Evolutionary conservation across 2,329 filamentous ascomycete species (phyloP).

Genomic region (Cercospora sp.): DNA sequence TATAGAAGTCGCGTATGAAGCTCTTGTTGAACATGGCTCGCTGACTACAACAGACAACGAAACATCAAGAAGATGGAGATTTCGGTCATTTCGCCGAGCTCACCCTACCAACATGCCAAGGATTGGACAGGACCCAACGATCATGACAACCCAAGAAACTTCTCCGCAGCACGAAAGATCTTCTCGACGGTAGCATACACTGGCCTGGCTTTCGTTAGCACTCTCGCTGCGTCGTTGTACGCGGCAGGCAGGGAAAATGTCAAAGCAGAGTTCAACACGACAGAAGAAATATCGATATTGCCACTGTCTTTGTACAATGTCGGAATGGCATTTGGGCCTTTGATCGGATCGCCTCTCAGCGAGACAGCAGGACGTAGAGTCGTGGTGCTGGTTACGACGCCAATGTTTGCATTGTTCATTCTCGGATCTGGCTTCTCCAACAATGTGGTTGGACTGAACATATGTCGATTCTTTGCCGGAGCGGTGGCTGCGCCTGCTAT

Average conservation of each 20-base stretch:
- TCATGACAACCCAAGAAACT: constrained; percentile 37
- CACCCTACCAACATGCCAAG: constrained; percentile 22
- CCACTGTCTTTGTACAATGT: constrained; percentile 41
- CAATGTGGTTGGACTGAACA: constrained; percentile 26
- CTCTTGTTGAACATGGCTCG: background rate
- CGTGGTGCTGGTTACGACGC: constrained; percentile 40
- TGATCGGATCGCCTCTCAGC: constrained; percentile 41
- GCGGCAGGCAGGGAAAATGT: constrained; percentile 33
- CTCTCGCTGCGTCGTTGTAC: constrained; percentile 37
- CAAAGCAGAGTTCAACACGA: constrained; percentile 30
- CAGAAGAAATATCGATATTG: constrained; percentile 38
- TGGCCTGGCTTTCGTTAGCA: constrained; percentile 36
- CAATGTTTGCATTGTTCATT: constrained; percentile 41
- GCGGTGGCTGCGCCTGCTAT: constrained; percentile 45
- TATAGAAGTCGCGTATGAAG: background rate
- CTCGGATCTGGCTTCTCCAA: constrained; percentile 36
- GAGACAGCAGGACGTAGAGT: constrained; percentile 42
- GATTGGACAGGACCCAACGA: constrained; percentile 36
- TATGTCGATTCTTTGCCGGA: constrained; percentile 49
- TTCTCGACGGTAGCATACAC: constrained; percentile 33
- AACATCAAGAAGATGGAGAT: background rate
- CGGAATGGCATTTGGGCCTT: constrained; percentile 42
- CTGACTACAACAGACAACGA: background rate
- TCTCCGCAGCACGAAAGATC: constrained; percentile 27
- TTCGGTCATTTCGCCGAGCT: background rate